Evolutionary conservation across 768 basidiomycete species (phyloP).

Genomic region (Sistotremastrum niveocremeum): DNA sequence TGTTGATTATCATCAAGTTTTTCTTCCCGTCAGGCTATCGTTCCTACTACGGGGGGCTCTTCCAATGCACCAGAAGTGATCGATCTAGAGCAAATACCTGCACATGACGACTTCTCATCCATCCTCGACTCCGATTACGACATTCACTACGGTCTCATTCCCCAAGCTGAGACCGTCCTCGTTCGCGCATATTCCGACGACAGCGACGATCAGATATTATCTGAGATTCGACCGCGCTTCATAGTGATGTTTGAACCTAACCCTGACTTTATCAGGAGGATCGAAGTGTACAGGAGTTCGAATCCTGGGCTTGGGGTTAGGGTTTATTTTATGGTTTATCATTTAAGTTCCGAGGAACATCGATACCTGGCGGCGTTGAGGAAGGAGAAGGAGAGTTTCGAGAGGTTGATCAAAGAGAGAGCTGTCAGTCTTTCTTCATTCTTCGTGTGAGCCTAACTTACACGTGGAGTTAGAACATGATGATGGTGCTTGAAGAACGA

Average conservation of each 20-base stretch:
- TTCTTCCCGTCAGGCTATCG: no score
- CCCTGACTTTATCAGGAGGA: conserved; percentile 80
- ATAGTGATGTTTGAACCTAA: conserved; percentile 94
- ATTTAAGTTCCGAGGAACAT: conserved; percentile 88
- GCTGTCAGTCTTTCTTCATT: conserved; percentile 42
- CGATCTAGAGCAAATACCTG: no score
- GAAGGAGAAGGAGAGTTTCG: conserved; percentile 89
- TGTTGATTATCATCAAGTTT: no score
- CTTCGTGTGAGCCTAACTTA: background rate
- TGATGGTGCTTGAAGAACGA: conserved; percentile 31
- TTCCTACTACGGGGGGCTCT: no score
- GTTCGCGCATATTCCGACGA: conserved; percentile 87
- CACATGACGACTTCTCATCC: background rate
- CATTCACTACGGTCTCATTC: conserved; percentile 62
- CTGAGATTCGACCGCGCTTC: conserved; percentile 81
- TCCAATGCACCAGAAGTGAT: background rate
- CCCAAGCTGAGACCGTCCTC: conserved; percentile 68
- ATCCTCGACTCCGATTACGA: conserved; percentile 48
- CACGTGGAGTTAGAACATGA: no score
- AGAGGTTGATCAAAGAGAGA: conserved; percentile 82
- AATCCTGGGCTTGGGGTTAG: conserved; percentile 73
- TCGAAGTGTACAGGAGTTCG: conserved; percentile 85
- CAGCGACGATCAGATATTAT: conserved; percentile 76
- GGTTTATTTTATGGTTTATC: conserved; percentile 94
- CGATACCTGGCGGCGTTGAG: conserved; percentile 82